A percentile compares a stretch with the other conserved stretches of the same genome.
phyloP scores from a whole-genome alignment of 1,284 basidiomycete genomes.

The Ustilago curta region DNA sequence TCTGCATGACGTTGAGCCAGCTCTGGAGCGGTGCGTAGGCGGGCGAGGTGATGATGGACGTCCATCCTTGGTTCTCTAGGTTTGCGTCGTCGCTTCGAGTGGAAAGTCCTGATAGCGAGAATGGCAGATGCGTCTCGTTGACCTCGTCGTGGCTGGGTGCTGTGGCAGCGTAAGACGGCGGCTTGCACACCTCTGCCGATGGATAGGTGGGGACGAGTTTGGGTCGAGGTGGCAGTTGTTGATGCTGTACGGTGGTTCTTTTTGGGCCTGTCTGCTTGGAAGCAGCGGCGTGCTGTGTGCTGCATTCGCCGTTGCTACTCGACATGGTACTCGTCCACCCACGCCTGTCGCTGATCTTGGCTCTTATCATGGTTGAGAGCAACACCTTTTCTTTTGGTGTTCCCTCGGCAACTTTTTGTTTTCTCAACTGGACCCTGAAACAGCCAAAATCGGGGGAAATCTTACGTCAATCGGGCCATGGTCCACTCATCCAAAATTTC shows the following conservation, averaged over 20 bases:
- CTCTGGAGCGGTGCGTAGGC: conserved; percentile 43
- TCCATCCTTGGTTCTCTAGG: too few relatives aligned
- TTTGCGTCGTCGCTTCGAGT: neutral
- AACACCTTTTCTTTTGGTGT: neutral
- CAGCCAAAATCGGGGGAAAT: neutral
- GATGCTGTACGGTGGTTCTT: conserved; percentile 30
- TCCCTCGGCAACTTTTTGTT: conserved; percentile 8
- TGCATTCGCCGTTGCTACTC: conserved; percentile 23
- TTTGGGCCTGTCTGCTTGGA: neutral
- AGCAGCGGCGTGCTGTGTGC: neutral
- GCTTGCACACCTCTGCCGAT: conserved; percentile 13
- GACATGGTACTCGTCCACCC: conserved; percentile 13
- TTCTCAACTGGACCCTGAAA: conserved; percentile 21
- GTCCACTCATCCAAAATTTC: neutral
- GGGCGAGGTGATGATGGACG: conserved; percentile 36
- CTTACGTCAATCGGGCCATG: neutral
- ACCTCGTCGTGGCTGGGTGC: neutral
- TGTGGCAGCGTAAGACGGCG: neutral
- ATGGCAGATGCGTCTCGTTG: neutral
- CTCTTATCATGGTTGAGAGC: neutral
- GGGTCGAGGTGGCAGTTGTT: conserved; percentile 38
- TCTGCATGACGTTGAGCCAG: conserved; percentile 57
- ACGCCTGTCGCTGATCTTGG: too few relatives aligned
- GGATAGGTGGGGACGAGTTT: conserved; percentile 34
- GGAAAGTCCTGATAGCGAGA: conserved; percentile 9